These are phyloP conservation scores for Pyracantha coccinea DNA, from an alignment of 331 rosid species.

Conservation along the genomic window DNA sequence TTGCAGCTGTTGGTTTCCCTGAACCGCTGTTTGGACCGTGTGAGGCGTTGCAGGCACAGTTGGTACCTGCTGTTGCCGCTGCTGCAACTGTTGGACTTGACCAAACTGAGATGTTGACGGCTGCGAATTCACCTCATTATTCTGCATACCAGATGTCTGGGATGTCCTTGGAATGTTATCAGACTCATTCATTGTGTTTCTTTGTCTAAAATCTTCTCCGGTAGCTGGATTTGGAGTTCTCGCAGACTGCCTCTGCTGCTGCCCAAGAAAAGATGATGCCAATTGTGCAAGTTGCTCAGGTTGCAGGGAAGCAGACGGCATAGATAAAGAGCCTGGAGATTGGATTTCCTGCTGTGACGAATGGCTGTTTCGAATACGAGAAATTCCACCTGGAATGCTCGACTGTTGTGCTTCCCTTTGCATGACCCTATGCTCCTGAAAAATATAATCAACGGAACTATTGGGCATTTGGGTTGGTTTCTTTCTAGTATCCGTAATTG, in stretches of 20 bases:
- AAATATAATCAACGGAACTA: slow-evolving; percentile 31
- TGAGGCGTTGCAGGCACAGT: slow-evolving; percentile 30
- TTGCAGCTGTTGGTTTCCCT: slow-evolving; percentile 40
- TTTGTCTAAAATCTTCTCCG: slow-evolving; percentile 39
- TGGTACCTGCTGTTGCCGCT: slow-evolving; percentile 36
- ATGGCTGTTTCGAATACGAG: slow-evolving; percentile 31
- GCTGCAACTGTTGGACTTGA: slow-evolving; percentile 47
- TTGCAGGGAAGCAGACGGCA: slow-evolving; percentile 41
- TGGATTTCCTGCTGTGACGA: slow-evolving; percentile 33
- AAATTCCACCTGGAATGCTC: slow-evolving; percentile 35
- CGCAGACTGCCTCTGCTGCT: slow-evolving; percentile 61
- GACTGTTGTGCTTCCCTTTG: slow-evolving; percentile 34
- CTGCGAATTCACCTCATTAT: slow-evolving; percentile 38
- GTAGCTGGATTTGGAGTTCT: slow-evolving; percentile 23
- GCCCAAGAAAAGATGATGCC: slow-evolving; percentile 71
- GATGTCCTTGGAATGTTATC: slow-evolving; percentile 35
- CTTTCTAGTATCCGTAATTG: slow-evolving; percentile 31
- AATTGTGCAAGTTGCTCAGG: slow-evolving; percentile 81
- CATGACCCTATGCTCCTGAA: slow-evolving; percentile 33
- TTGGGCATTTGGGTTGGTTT: slow-evolving; percentile 26
- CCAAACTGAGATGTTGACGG: slow-evolving; percentile 38
- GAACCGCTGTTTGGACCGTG: slow-evolving; percentile 39
- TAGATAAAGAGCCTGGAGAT: slow-evolving; percentile 32
- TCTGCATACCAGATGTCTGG: slow-evolving; percentile 40
- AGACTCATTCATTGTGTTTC: slow-evolving; percentile 27